Percentiles rank a stretch among this genome's conserved stretches.
Evolutionary conservation across 345 rosid genomes (phyloP).

Genomic region (Bruguiera sexangula): DNA sequence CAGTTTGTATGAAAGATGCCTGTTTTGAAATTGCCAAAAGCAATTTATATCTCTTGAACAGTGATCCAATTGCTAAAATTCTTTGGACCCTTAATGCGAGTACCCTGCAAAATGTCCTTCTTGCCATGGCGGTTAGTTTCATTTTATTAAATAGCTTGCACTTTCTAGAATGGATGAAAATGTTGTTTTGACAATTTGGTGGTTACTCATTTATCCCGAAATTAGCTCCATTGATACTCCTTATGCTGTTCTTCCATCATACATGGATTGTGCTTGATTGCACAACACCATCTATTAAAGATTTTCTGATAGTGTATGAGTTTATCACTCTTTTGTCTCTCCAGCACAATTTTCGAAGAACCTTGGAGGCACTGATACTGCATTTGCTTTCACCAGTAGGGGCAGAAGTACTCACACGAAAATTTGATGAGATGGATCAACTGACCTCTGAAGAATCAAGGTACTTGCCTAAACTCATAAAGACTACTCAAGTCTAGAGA

Average conservation of each 20-base stretch:
- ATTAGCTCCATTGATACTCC: not conserved
- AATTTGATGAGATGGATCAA: conserved; percentile 77
- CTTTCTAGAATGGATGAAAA: conserved; percentile 9
- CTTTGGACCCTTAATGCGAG: conserved; percentile 54
- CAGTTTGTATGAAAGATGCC: conserved; percentile 23
- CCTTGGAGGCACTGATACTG: conserved; percentile 71
- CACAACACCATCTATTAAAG: conserved; percentile 2
- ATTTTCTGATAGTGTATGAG: not conserved
- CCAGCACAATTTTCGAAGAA: conserved; percentile 86
- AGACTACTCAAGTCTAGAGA: not conserved
- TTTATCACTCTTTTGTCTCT: conserved; percentile 17
- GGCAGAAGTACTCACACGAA: conserved; percentile 76
- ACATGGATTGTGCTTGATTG: not conserved
- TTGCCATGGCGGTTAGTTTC: conserved; percentile 69
- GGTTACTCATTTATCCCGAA: not conserved
- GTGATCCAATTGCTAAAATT: conserved; percentile 69
- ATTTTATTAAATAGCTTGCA: conserved; percentile 7
- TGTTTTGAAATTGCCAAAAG: conserved; percentile 18
- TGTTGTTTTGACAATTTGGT: conserved; percentile 9
- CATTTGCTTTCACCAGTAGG: conserved; percentile 84
- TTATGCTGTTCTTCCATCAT: not conserved
- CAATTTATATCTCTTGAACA: conserved; percentile 44
- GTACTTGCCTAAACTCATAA: conserved; percentile 27
- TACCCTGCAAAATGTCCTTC: conserved; percentile 53
- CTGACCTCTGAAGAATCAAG: conserved; percentile 56